phyloP scores from a whole-genome alignment of 345 rosid genomes.

The Salix suchowensis region DNA sequence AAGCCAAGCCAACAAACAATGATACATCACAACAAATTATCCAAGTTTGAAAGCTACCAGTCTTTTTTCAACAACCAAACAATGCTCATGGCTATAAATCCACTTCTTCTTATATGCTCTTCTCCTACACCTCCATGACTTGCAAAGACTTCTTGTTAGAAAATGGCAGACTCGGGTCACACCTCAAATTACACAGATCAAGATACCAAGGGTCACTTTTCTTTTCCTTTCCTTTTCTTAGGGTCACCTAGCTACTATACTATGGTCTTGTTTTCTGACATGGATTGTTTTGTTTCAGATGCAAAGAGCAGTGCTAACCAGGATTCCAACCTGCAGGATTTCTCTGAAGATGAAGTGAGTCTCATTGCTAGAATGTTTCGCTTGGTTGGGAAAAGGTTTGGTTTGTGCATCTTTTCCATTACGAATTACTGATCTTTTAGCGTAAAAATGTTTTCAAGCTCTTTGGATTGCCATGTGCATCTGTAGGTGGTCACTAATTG shows the following conservation, averaged over 20 bases:
- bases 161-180: conserved; percentile 12
- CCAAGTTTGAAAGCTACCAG: conserved; percentile 26
- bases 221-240: neutral
- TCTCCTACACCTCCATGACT: neutral
- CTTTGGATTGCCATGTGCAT: neutral
- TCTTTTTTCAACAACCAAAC: conserved; percentile 20
- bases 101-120: neutral
- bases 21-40: conserved; percentile 7
- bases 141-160: neutral
- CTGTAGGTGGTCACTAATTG: conserved; percentile 58
- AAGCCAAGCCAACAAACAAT: conserved; percentile 25
- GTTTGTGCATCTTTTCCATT: neutral
- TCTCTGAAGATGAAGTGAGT: conserved; percentile 48
- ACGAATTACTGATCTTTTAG: no score
- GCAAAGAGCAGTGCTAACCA: neutral
- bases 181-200: neutral
- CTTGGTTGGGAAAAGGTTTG: conserved; percentile 45
- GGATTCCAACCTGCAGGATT: conserved; percentile 15
- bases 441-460: no score
- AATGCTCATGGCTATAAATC: neutral
- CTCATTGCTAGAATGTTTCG: conserved; percentile 44
- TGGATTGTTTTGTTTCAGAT: conserved; percentile 3
- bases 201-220: neutral
- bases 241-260: no score
- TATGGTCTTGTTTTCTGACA: no score